A percentile compares a stretch with the other conserved stretches of the same genome.
Conservation (phyloP, 2,329 filamentous ascomycete genomes). For the Truncatella angustata region DNA sequence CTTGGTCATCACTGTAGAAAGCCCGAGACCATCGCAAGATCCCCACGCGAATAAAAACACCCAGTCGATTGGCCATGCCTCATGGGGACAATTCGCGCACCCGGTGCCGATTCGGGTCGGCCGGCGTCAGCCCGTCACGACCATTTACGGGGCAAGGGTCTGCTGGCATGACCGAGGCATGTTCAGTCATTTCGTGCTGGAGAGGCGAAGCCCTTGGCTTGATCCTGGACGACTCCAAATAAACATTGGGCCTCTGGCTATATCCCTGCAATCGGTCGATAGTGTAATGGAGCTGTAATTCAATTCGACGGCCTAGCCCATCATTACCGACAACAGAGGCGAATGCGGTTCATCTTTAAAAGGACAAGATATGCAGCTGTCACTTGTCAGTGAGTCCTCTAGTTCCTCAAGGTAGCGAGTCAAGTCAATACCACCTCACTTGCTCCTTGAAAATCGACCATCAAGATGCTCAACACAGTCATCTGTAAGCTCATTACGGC, state of each 20-base stretch:
- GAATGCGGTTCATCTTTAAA: not conserved
- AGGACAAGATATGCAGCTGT: not conserved
- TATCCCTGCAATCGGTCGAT: too few relatives aligned
- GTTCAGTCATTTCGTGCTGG: not conserved
- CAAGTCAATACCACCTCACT: not conserved
- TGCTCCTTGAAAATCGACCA: not conserved
- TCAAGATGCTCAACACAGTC: not conserved
- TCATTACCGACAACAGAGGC: not conserved
- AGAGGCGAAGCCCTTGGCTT: not conserved
- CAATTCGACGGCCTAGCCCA: not conserved
- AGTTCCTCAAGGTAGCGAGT: not conserved
- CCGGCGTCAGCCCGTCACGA: not conserved
- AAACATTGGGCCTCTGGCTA: not conserved
- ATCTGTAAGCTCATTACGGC: slow-evolving; percentile 1
- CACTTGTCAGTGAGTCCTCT: not conserved
- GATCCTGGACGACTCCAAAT: not conserved
- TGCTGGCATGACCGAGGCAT: not conserved
- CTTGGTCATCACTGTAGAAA: too few relatives aligned
- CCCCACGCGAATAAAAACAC: not conserved
- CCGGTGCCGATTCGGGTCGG: not conserved
- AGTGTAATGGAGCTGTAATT: not conserved
- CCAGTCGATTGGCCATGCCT: not conserved
- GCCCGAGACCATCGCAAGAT: not conserved
- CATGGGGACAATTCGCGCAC: not conserved
- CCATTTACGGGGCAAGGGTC: not conserved